Evolutionary conservation across 495 filamentous ascomycete species (phyloP).

Genomic region (Bathelium albidoporum): DNA sequence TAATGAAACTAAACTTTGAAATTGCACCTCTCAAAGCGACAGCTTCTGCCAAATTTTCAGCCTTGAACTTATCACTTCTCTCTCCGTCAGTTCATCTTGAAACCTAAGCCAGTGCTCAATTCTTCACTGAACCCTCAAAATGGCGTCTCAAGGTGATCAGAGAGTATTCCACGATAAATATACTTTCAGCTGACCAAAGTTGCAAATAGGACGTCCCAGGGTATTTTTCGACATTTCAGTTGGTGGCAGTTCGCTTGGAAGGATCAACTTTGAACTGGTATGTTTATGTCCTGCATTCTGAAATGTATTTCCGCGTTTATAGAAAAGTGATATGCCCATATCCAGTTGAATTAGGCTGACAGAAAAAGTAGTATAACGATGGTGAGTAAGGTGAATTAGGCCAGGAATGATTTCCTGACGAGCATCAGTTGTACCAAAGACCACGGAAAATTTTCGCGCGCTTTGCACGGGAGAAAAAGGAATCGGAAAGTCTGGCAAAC

Average conservation of each 20-base stretch:
- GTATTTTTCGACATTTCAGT: slow-evolving; percentile 23
- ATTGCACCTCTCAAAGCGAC: background rate
- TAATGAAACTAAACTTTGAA: background rate
- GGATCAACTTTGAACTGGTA: slow-evolving; percentile 20
- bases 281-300: background rate
- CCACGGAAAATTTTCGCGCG: slow-evolving; percentile 88
- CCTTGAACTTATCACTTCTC: background rate
- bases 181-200: background rate
- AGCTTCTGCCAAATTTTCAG: background rate
- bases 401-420: background rate
- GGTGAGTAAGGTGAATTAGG: background rate
- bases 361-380: slow-evolving; percentile 15
- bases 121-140: background rate
- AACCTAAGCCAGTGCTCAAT: no score
- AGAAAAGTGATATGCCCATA: background rate
- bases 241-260: slow-evolving; percentile 12
- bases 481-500: slow-evolving; percentile 69
- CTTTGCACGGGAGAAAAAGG: slow-evolving; percentile 93
- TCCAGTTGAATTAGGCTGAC: background rate
- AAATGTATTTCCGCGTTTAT: background rate
- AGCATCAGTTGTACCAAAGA: slow-evolving; percentile 68
- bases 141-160: background rate
- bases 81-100: background rate
- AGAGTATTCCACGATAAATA: no score
- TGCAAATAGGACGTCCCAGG: slow-evolving; percentile 10